Conservation (phyloP, 257 asterid species). For the Fraxinus excelsior region DNA sequence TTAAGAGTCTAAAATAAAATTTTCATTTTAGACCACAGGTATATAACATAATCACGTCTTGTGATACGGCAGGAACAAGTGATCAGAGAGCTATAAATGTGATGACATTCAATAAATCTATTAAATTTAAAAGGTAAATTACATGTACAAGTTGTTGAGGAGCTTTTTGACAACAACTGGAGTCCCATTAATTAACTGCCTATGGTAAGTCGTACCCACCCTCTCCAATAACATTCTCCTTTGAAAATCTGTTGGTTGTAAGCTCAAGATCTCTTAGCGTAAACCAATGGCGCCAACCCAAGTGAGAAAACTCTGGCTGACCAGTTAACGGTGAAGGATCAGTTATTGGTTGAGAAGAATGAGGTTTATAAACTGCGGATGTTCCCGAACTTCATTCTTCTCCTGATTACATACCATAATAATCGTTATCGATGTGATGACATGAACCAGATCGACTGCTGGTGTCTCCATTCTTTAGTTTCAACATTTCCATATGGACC, state of each 20-base stretch:
- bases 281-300: conserved; percentile 44
- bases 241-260: conserved; percentile 30
- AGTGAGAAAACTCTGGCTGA: conserved; percentile 35
- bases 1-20: background rate
- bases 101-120: background rate
- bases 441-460: conserved; percentile 48
- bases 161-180: conserved; percentile 40
- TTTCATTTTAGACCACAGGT: background rate
- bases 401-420: conserved; percentile 33
- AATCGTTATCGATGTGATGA: conserved; percentile 41
- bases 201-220: conserved; percentile 38
- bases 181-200: conserved; percentile 24
- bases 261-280: conserved; percentile 39
- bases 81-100: background rate
- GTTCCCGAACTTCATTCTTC: conserved; percentile 17
- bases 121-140: background rate
- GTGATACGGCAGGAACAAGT: background rate
- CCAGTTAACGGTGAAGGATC: conserved; percentile 11
- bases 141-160: conserved; percentile 24
- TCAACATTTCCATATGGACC: conserved; percentile 47
- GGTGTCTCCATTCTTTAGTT: conserved; percentile 33
- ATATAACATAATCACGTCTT: background rate
- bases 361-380: background rate
- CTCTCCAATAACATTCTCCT: conserved; percentile 38
- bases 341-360: background rate